Percentiles rank a stretch among this genome's conserved stretches.
Evolutionary conservation across 805 yeast genomes (phyloP).

Genomic region (Scheffersomyces coipomensis): DNA sequence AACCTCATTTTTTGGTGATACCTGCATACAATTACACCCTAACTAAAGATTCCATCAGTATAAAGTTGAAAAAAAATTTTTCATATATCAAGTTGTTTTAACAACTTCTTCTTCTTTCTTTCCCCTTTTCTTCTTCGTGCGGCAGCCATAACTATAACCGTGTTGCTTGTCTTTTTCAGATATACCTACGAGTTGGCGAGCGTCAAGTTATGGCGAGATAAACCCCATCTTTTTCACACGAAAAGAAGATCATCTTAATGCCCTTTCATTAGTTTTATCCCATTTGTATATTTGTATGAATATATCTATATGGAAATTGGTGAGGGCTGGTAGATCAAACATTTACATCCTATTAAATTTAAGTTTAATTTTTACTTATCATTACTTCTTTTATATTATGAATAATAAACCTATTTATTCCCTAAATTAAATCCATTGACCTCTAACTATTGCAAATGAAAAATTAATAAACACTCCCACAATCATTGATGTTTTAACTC

Average conservation of each 20-base stretch:
- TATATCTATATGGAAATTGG: slow-evolving; percentile 18
- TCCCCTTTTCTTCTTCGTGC: slow-evolving; percentile 38
- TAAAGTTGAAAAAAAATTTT: slow-evolving; percentile 1
- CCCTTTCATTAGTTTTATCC: slow-evolving; percentile 34
- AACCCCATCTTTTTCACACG: slow-evolving; percentile 26
- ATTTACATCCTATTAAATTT: slow-evolving; percentile 10
- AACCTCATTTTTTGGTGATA: too few relatives aligned
- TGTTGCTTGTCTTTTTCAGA: slow-evolving; percentile 50
- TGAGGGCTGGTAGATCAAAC: slow-evolving; percentile 52
- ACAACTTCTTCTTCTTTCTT: slow-evolving; percentile 5
- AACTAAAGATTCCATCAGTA: slow-evolving; percentile 4
- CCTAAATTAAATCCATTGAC: slow-evolving; percentile 34
- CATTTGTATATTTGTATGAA: slow-evolving; percentile 13
- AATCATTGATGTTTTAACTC: slow-evolving; percentile 65
- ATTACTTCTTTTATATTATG: background rate
- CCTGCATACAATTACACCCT: background rate
- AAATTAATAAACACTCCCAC: slow-evolving; percentile 72
- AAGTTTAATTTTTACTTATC: background rate
- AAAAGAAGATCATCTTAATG: slow-evolving; percentile 44
- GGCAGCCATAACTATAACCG: slow-evolving; percentile 53
- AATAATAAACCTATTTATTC: background rate
- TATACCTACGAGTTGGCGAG: slow-evolving; percentile 48
- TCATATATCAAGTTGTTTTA: background rate
- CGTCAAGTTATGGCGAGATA: slow-evolving; percentile 51
- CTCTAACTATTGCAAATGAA: slow-evolving; percentile 59